Base-by-base conservation (phyloP, 352 stramenopile genomes). In the Thraustotheca clavata region DNA sequence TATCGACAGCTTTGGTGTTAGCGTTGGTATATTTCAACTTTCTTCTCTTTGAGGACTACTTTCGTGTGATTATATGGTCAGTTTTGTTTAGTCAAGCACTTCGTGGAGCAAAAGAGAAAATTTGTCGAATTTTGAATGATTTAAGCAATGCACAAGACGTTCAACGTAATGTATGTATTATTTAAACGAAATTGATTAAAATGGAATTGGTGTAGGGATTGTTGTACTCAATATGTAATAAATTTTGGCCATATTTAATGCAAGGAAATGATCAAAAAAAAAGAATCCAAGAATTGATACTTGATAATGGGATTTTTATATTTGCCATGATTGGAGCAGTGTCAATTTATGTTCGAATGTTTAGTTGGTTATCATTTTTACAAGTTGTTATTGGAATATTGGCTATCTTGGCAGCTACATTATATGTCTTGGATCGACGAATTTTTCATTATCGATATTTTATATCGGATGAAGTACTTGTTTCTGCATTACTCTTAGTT, bases 11-110 rank as follows among this genome's bases (percentile, higher is more conserved):
- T 70, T 66, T 92, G 48, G 89, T 94, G 63, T 75, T 92, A 63
- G 67, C 87, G 43, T 79, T 94, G 43, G 84, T 89, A 69, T 94
- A 94, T 71, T 92, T 92, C 68, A 94, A 94, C 74, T 94, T 94
- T 67, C 70, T 92, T 40, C 74, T 94, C 55, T 94, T 94, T 49
- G 85, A 94, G 73, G 91, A 88, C 76, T 94, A 94, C 70, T 50
- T 92, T 67, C 76, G 83, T 5, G 73, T 94, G 36, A 94, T 94
- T 54, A 79, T 94, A 14, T 94, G 85, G 85, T 81, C 82, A 38
- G 89, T 92, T 61, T 63, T 94, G 36, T 90, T 89, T 73, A 91
- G 81, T 48, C 83, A 94, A 47, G 85, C 85, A 41, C 74, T 94
- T 69, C 81, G 85, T 3, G 83, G 90, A 50, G 83, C 85, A 46